Evolutionary conservation across 1,139 yeast species (phyloP).

Genomic region (Suhomyces coccinellae): DNA sequence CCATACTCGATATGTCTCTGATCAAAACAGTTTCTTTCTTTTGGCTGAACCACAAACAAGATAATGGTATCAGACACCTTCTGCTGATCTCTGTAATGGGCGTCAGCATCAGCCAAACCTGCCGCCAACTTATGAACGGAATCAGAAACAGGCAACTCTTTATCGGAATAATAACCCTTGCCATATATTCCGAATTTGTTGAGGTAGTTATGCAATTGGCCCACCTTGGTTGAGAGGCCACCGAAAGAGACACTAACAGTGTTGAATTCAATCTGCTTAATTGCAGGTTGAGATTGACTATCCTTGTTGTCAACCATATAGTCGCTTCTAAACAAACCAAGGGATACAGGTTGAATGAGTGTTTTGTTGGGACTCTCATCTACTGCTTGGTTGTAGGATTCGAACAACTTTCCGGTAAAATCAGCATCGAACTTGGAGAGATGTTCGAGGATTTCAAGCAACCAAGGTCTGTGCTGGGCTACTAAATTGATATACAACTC

Average conservation of each 20-base stretch:
- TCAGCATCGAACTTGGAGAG: slow-evolving; percentile 63
- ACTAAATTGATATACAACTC: slow-evolving; percentile 71
- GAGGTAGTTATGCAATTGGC: slow-evolving; percentile 68
- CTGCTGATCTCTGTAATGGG: slow-evolving; percentile 42
- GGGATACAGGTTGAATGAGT: slow-evolving; percentile 60
- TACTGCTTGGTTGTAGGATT: slow-evolving; percentile 52
- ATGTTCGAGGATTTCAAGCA: slow-evolving; percentile 53
- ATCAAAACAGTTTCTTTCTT: slow-evolving; percentile 87
- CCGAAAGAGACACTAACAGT: slow-evolving; percentile 96
- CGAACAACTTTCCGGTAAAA: slow-evolving; percentile 79
- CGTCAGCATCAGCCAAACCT: slow-evolving; percentile 70
- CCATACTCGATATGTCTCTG: slow-evolving; percentile 82
- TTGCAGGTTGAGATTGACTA: slow-evolving; percentile 35
- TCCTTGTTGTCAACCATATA: slow-evolving; percentile 65
- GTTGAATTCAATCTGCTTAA: slow-evolving; percentile 94
- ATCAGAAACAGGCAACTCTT: slow-evolving; percentile 64
- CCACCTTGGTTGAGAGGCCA: slow-evolving; percentile 79
- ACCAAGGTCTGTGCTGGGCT: slow-evolving; percentile 55
- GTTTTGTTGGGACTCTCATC: slow-evolving; percentile 44
- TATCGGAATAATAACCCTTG: slow-evolving; percentile 41
- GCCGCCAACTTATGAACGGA: slow-evolving; percentile 62
- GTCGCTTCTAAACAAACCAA: slow-evolving; percentile 90
- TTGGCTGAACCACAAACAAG: slow-evolving; percentile 77
- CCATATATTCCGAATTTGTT: slow-evolving; percentile 58
- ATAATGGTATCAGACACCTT: slow-evolving; percentile 48